Conservation (phyloP, 129 eudicot species). For the Oenanthe sinensis region DNA sequence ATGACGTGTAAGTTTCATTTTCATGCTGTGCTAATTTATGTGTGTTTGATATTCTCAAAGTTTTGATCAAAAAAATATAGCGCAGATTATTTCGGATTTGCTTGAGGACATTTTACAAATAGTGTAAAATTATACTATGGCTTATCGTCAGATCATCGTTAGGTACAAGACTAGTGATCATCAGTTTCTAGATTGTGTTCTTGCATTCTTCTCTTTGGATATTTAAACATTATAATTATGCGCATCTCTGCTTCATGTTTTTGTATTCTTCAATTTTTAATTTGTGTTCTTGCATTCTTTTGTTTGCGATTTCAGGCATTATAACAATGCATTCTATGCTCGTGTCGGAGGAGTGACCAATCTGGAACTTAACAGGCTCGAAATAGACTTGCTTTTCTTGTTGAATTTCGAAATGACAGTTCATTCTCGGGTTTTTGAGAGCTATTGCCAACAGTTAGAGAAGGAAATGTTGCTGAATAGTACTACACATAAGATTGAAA, state of each 20-base stretch:
- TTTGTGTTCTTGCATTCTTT: background rate
- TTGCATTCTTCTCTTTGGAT: background rate
- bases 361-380: constrained; percentile 41
- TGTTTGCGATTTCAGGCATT: constrained; percentile 29
- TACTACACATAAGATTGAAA: constrained; percentile 13
- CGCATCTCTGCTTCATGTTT: background rate
- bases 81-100: too few species aligned
- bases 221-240: background rate
- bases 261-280: too few species aligned
- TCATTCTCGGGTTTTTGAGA: constrained; percentile 38
- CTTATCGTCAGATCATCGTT: too few species aligned
- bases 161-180: too few species aligned
- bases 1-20: constrained; percentile 55
- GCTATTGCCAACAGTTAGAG: constrained; percentile 54
- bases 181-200: background rate
- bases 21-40: background rate
- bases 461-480: constrained; percentile 31
- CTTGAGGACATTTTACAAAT: background rate
- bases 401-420: constrained; percentile 42
- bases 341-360: constrained; percentile 59
- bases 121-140: background rate
- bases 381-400: constrained; percentile 41
- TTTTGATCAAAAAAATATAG: too few species aligned
- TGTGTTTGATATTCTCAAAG: background rate
- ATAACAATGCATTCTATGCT: constrained; percentile 54